phyloP scores from a whole-genome alignment of 805 yeast species.

The Candida pini region DNA sequence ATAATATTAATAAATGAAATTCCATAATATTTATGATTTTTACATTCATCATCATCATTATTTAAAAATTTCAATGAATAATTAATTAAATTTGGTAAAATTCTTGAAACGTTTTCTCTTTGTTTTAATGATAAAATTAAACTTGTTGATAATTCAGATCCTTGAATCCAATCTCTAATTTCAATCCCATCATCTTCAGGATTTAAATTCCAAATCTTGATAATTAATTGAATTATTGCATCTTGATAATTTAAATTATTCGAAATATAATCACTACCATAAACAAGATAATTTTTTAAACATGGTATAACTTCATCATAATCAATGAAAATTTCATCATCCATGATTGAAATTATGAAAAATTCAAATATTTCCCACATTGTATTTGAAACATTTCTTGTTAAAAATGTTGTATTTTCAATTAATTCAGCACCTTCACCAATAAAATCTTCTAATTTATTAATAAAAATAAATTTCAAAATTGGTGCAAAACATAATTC shows the following conservation, averaged over 20 bases:
- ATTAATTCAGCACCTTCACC: conserved; percentile 79
- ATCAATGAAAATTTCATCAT: conserved; percentile 55
- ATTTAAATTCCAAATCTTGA: conserved; percentile 31
- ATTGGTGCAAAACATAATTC: conserved; percentile 76
- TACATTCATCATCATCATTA: conserved; percentile 27
- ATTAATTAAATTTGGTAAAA: conserved; percentile 41
- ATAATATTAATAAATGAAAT: conserved; percentile 56
- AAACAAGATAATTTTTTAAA: conserved; percentile 66
- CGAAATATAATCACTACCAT: conserved; percentile 44
- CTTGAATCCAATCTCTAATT: conserved; percentile 49
- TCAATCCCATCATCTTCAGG: conserved; percentile 37
- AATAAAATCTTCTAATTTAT: conserved; percentile 71
- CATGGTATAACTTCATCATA: conserved; percentile 73
- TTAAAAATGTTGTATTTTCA: conserved; percentile 64
- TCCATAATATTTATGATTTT: conserved; percentile 23
- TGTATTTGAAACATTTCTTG: conserved; percentile 54
- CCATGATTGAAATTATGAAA: conserved; percentile 31
- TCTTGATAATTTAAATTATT: conserved; percentile 40
- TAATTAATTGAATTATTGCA: conserved; percentile 48
- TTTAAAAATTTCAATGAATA: conserved; percentile 36
- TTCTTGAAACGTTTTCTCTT: conserved; percentile 36
- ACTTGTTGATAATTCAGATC: conserved; percentile 60
- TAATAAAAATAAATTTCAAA: conserved; percentile 57
- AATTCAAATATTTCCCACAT: conserved; percentile 71
- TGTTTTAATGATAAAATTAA: conserved; percentile 52